Evolutionary conservation across 2,329 filamentous ascomycete species (phyloP), one percentile per base, ranked within the genome.

Genomic region (Fusarium torulosum): DNA sequence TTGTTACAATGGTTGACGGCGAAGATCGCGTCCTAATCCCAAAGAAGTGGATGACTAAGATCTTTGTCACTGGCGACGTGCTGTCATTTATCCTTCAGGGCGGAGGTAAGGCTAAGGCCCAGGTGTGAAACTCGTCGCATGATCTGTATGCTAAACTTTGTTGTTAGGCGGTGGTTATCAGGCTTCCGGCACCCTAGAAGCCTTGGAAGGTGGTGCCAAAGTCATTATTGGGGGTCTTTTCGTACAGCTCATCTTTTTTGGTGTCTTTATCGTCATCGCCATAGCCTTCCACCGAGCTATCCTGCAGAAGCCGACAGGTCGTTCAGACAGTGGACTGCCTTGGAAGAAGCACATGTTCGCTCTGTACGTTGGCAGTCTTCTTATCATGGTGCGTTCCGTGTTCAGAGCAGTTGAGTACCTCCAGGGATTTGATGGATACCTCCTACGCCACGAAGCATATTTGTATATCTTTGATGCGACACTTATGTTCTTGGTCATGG

Each of bases 241-340:
- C 5, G 72, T 88, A 2, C 86, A 89, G 59, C 78, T 88, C 7
- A 29, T 84, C 7, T 81, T 84, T 46, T 87, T 88, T 50, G 78
- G 79, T 1, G 75, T 86, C 19, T 89, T 89, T 62, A 73, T 86
- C 11, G n/a, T 81, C 0, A 76, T 81, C 0, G 79, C 83, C 0
- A 61, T 79, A 1, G 63, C 82, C 0, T 86, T 86, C 66, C 80
- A 87, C 53, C 59, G 59, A 3, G 58, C 70, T 0, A 66, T 72
- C 15, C 37, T 35, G 2, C 31, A 23, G 3, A 40, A 42, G 2
- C 71, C 65, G 1, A 68, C 58, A 0, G 45, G n/a, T 0, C 57
- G 55, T 3, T 67, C 67, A 0, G 40, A 41, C 0, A 46, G 46
- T 4, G 67, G 49, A 5, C 2, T 70, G 3, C 82, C 67, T 23